These are phyloP conservation scores for Entomophthora muscae DNA, from an alignment of 371 early-diverging fungal genomes.

Conservation along the genomic window DNA sequence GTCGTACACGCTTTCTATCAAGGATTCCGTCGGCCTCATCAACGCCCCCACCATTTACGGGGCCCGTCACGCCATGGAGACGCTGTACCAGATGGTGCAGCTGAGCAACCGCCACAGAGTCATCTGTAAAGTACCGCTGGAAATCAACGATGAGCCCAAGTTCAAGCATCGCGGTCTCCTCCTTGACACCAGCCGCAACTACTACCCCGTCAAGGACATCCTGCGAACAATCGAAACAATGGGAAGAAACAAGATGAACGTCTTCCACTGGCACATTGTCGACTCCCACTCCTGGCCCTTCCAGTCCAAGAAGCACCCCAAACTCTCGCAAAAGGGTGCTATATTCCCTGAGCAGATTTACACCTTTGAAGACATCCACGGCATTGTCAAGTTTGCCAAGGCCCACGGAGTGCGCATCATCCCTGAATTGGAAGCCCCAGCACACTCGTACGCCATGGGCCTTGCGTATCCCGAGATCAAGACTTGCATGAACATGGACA, in stretches of 20 bases:
- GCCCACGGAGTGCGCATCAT: slow-evolving; percentile 46
- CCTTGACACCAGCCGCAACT: slow-evolving; percentile 65
- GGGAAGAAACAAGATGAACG: slow-evolving; percentile 35
- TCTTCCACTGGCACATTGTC: slow-evolving; percentile 62
- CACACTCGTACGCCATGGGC: slow-evolving; percentile 25
- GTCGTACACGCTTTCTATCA: not conserved
- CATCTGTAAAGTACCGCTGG: slow-evolving; percentile 18
- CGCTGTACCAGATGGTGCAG: slow-evolving; percentile 24
- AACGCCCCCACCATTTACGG: slow-evolving; percentile 34
- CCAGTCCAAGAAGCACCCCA: slow-evolving; percentile 23
- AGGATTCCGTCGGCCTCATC: slow-evolving; percentile 11
- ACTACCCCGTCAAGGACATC: slow-evolving; percentile 34
- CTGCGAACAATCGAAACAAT: slow-evolving; percentile 30
- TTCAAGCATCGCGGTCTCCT: slow-evolving; percentile 33
- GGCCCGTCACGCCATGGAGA: slow-evolving; percentile 30
- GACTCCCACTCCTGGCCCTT: slow-evolving; percentile 52
- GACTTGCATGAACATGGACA: slow-evolving; percentile 20
- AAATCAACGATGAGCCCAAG: slow-evolving; percentile 23
- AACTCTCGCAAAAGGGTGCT: slow-evolving; percentile 29
- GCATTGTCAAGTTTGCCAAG: slow-evolving; percentile 34
- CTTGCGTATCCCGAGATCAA: slow-evolving; percentile 25
- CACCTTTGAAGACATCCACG: slow-evolving; percentile 31
- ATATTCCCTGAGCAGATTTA: slow-evolving; percentile 27
- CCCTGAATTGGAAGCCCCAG: slow-evolving; percentile 62
- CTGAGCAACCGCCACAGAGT: slow-evolving; percentile 6